Conservation (phyloP, 768 basidiomycete genomes). For the Psilocybe cubensis region DNA sequence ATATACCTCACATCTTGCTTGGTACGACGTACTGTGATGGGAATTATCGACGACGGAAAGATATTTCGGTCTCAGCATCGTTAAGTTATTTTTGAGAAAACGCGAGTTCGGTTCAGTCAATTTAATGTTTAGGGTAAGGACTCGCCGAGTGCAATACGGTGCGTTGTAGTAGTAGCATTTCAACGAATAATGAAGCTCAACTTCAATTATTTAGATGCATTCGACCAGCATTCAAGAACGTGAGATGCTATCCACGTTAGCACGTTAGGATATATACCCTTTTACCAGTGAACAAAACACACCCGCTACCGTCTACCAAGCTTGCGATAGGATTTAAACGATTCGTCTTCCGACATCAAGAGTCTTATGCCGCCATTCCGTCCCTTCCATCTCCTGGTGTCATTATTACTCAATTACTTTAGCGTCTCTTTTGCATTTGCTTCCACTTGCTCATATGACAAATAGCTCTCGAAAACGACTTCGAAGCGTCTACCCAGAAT, state of each 20-base stretch:
- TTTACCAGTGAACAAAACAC: constrained; percentile 65
- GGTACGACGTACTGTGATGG: no score
- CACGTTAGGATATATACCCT: constrained; percentile 53
- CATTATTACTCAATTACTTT: not conserved
- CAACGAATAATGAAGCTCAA: not conserved
- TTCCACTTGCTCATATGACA: constrained; percentile 43
- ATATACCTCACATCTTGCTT: no score
- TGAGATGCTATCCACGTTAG: constrained; percentile 67
- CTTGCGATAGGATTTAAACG: constrained; percentile 46
- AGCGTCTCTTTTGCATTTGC: constrained; percentile 33
- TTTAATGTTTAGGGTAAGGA: constrained; percentile 51
- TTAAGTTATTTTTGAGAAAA: constrained; percentile 53
- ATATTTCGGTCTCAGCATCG: constrained; percentile 52
- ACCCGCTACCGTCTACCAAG: constrained; percentile 58
- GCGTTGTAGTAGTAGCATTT: constrained; percentile 62
- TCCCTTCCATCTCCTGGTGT: not conserved
- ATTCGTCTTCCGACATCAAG: constrained; percentile 62
- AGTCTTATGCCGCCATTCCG: constrained; percentile 43
- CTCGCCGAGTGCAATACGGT: constrained; percentile 47
- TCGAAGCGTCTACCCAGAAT: constrained; percentile 63
- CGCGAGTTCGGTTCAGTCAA: constrained; percentile 55
- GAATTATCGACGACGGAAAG: no score
- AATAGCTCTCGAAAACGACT: constrained; percentile 58
- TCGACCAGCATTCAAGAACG: constrained; percentile 64
- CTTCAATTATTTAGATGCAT: not conserved